Conservation (phyloP, 805 yeast genomes). For the Metschnikowia continentalis region DNA sequence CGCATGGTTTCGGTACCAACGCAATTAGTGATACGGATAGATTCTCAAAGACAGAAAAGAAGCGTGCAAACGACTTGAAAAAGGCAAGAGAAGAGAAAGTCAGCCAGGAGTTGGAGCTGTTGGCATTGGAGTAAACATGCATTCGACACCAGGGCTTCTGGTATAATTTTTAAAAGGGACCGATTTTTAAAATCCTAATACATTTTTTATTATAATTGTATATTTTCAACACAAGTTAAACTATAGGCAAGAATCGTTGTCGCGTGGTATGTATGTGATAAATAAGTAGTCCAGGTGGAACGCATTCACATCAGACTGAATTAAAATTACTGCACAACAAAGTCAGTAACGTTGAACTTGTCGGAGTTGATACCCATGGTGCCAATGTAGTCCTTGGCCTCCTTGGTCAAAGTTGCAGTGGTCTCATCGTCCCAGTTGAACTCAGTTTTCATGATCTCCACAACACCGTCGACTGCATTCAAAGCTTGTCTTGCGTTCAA, state of each 20-base stretch:
- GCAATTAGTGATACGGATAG: constrained; percentile 15
- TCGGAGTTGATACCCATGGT: constrained; percentile 50
- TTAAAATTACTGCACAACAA: constrained; percentile 14
- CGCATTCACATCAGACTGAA: background rate
- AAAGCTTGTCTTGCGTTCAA: constrained; percentile 82
- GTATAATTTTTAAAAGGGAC: background rate
- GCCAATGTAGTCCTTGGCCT: constrained; percentile 55
- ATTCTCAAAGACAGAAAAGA: constrained; percentile 24
- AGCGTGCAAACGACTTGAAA: constrained; percentile 32
- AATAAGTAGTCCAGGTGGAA: constrained; percentile 2
- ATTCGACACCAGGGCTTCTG: constrained; percentile 5
- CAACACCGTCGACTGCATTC: constrained; percentile 77
- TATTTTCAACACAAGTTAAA: background rate
- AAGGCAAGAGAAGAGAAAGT: constrained; percentile 37
- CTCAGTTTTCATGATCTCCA: constrained; percentile 78
- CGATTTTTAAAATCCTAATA: background rate
- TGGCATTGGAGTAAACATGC: background rate
- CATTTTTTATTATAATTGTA: background rate
- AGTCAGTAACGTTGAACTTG: constrained; percentile 19
- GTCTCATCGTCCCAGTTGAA: constrained; percentile 65
- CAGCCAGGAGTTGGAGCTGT: constrained; percentile 25
- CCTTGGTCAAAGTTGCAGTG: constrained; percentile 48
- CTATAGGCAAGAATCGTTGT: constrained; percentile 3
- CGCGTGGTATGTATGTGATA: constrained; percentile 3
- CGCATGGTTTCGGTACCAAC: constrained; percentile 10